Percentiles rank a stretch among this genome's conserved stretches.
Evolutionary conservation across 768 basidiomycete species (phyloP).

Genomic region (Agaricus subrufescens): DNA sequence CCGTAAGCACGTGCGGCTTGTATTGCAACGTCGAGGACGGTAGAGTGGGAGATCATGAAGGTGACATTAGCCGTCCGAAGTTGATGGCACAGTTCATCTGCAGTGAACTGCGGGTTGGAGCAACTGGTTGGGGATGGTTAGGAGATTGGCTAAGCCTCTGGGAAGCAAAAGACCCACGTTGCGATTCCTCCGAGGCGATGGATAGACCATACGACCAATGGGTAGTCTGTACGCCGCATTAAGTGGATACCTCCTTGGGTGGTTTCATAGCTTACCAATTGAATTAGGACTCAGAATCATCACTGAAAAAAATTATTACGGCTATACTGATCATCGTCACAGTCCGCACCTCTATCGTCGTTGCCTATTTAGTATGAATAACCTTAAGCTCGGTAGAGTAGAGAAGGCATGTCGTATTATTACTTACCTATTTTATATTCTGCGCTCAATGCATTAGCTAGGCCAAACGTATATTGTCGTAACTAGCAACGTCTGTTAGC

Average conservation of each 20-base stretch:
- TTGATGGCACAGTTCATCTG: conserved; percentile 49
- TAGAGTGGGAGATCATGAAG: conserved; percentile 42
- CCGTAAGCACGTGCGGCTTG: conserved; percentile 33
- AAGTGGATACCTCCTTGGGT: background rate
- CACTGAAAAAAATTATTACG: conserved; percentile 25
- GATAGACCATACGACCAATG: conserved; percentile 43
- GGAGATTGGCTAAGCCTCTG: background rate
- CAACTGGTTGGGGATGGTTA: conserved; percentile 28
- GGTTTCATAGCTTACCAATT: conserved; percentile 30
- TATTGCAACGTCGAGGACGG: conserved; percentile 35
- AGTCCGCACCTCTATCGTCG: conserved; percentile 15
- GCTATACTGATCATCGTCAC: background rate
- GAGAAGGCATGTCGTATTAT: background rate
- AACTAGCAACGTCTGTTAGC: conserved; percentile 1
- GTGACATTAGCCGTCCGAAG: conserved; percentile 36
- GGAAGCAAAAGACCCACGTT: conserved; percentile 32
- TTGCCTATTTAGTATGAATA: background rate
- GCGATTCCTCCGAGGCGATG: conserved; percentile 47
- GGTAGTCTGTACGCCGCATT: conserved; percentile 30
- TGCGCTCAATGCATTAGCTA: conserved; percentile 29
- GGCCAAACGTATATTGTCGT: conserved; percentile 24
- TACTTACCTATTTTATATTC: conserved; percentile 22
- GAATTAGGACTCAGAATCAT: conserved; percentile 52
- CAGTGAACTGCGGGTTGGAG: conserved; percentile 52
- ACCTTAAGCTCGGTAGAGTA: background rate